Evolutionary conservation across 345 rosid species (phyloP).

Genomic region (Cardiospermum halicacabum): DNA sequence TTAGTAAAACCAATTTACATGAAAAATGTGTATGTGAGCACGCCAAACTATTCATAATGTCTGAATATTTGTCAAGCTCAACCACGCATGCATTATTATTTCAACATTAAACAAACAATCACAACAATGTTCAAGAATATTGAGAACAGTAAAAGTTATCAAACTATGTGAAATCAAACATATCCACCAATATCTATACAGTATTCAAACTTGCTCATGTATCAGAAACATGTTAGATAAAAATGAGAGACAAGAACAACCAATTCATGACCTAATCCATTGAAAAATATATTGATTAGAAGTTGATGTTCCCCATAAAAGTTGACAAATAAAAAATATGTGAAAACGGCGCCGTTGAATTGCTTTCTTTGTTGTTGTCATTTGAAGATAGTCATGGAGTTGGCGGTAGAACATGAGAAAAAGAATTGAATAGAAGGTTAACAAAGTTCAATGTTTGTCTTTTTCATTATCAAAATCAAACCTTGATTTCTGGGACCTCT

Average conservation of each 20-base stretch:
- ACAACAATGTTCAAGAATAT: background rate
- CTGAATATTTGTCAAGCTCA: background rate
- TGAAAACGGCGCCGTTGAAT: slow-evolving; percentile 4
- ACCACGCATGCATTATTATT: slow-evolving; percentile 8
- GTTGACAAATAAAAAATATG: no score
- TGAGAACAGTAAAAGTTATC: background rate
- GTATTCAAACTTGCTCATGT: background rate
- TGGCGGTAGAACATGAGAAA: no score
- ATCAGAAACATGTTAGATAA: no score
- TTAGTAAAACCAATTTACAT: no score
- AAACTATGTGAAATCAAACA: background rate
- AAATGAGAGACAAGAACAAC: background rate
- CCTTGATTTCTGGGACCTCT: background rate
- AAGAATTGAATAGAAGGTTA: background rate
- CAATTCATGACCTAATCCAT: background rate
- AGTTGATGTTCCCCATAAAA: no score
- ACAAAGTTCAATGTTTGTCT: background rate
- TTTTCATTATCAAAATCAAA: background rate
- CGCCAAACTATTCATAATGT: background rate
- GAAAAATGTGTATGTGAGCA: no score
- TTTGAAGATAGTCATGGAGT: no score
- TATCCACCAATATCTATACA: background rate
- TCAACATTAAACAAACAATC: background rate
- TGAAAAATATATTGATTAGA: no score
- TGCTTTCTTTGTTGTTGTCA: background rate